Evolutionary conservation across 805 yeast genomes (phyloP), one percentile per base, ranked within the genome.

Genomic region (Kodamaea restingae): DNA sequence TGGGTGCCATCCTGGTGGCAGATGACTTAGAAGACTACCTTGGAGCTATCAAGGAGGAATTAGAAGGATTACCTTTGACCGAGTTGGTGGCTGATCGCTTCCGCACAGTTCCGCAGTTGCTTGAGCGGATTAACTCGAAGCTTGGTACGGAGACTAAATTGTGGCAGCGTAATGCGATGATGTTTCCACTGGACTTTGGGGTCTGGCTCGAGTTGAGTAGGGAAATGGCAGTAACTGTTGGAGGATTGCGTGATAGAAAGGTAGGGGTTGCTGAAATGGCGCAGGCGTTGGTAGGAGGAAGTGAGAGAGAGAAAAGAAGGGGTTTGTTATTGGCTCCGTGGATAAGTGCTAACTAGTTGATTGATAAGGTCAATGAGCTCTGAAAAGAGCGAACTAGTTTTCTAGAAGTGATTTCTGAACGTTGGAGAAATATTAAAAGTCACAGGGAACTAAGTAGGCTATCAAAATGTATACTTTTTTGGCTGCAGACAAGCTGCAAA

Each of bases 1-100:
- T 91, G 30, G 96, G 95, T 4, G 88, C 95, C 0, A 78, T 91
- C 15, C 71, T 86, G 0, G 70, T 93, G 2, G 66, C 80, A 7
- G 84, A 87, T 36, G 68, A 78, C 34, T 63, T 75, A 40, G 64
- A 67, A 4, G 81, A 75, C 11, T 81, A 80, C 42, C 67, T 84
- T 38, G 78, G 74, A 1, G 80, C 93, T 0, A 70, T 82, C 12
- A 72, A 73, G 38, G 81, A 80, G 14, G 96, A 90, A 57, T 61
- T 93, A 32, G 66, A 63, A 26, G 60, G 67, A 0, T 53, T 84
- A 22, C 55, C 79, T 1, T 52, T 83, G 22, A 46, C 53, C 0
- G 76, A 71, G 15, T 52, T 77, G 12, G 62, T 69, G 4, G 56
- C 61, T 2, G 95, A 86, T 49, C 61, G 64, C 0, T 65, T 65